Percentiles rank a stretch among this genome's conserved stretches.
Conservation (phyloP, 2,329 filamentous ascomycete species). For the Canariomyces notabilis region DNA sequence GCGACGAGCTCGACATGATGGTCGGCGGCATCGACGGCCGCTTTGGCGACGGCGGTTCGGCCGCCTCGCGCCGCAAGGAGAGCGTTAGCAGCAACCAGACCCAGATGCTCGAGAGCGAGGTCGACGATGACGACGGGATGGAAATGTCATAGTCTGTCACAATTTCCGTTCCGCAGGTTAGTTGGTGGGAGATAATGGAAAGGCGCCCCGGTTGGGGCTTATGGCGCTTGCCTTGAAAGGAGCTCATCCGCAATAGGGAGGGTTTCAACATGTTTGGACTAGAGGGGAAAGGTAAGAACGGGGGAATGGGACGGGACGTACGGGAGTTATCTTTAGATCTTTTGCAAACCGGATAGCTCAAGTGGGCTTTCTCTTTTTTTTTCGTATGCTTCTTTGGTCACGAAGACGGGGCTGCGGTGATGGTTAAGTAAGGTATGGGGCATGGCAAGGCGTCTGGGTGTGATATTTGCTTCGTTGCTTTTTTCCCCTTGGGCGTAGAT, state of each 20-base stretch:
- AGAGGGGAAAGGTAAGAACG: no score
- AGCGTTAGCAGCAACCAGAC: conserved; percentile 57
- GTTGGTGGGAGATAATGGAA: no score
- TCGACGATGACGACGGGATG: conserved; percentile 59
- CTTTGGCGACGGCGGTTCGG: conserved; percentile 36
- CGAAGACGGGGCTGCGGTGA: background rate
- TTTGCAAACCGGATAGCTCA: background rate
- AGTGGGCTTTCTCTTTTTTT: background rate
- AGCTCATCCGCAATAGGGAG: no score
- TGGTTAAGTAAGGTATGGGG: conserved; percentile 2
- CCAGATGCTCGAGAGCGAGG: conserved; percentile 52
- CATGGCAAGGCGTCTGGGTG: conserved; percentile 17
- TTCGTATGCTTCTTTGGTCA: background rate
- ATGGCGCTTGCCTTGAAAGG: no score
- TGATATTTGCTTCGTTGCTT: background rate
- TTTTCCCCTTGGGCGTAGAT: no score
- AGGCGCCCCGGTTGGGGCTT: no score
- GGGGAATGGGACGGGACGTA: no score
- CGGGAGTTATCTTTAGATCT: background rate
- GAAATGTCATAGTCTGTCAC: conserved; percentile 44
- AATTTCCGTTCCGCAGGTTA: no score
- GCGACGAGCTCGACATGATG: conserved; percentile 67
- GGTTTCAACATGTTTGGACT: no score
- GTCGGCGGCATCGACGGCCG: conserved; percentile 48
- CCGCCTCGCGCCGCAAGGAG: conserved; percentile 45